Conservation (phyloP, 208 protist species). For the Wallacemonas collosoma region DNA sequence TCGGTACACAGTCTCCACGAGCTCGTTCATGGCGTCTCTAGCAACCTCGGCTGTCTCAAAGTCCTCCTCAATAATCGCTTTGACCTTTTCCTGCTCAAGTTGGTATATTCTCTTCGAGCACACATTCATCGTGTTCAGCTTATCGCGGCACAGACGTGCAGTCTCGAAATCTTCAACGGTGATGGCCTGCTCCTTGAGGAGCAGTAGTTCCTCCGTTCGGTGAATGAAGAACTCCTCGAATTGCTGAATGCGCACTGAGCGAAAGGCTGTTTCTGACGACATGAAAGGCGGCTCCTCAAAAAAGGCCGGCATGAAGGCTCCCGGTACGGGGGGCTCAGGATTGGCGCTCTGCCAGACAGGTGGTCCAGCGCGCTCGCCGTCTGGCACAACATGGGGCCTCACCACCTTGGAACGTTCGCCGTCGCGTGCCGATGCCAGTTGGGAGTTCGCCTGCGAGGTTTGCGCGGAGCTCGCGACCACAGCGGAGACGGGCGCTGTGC, state of each 20-base stretch:
- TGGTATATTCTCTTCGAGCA: conserved; percentile 73
- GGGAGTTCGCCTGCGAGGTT: background rate
- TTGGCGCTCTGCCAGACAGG: background rate
- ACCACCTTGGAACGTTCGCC: background rate
- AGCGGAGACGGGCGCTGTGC: background rate
- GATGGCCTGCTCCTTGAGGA: conserved; percentile 77
- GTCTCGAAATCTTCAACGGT: conserved; percentile 71
- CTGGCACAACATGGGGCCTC: too few species aligned
- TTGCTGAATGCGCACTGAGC: conserved; percentile 78
- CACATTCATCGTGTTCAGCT: conserved; percentile 68
- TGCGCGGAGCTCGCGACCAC: background rate
- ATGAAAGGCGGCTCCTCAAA: background rate
- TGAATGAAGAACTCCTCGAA: conserved; percentile 89
- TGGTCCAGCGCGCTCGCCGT: background rate
- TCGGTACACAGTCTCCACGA: conserved; percentile 57
- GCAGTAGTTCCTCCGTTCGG: conserved; percentile 79
- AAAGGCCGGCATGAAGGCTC: background rate
- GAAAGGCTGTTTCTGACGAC: conserved; percentile 31
- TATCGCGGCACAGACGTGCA: conserved; percentile 66
- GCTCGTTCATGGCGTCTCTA: conserved; percentile 70
- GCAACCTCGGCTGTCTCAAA: conserved; percentile 80
- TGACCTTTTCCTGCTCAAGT: conserved; percentile 86
- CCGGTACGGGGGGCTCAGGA: background rate
- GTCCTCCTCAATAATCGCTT: conserved; percentile 90
- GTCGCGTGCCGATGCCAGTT: background rate